Base-by-base conservation (phyloP, 2,329 filamentous ascomycete genomes). In the Diaporthe sp. region DNA sequence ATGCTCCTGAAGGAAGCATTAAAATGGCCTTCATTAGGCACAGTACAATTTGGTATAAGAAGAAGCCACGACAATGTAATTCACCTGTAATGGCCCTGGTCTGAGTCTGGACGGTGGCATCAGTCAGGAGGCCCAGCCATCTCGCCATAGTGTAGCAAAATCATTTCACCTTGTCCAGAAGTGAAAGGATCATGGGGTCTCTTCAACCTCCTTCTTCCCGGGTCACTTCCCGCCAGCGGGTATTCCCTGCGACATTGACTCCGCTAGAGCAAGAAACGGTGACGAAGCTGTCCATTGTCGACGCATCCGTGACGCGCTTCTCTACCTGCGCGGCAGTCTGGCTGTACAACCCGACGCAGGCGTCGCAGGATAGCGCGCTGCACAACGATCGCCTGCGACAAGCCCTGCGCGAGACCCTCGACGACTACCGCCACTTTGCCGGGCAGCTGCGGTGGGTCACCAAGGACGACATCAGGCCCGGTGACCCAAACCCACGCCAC, bases 241-340 rank as follows among this genome's bases (percentile, higher is more conserved):
- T 75, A 5, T 71, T 75, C n/a, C 74, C 74, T 25, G 39, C 66
- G 13, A 39, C 72, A 51, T 13, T 12, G n/a, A 6, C 44, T 22
- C 27, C 27, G 10, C n/a, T 30, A 30, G 39, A n/a, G 2, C 35
- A 56, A n/a, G 13, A 59, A n/a, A 78, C 55, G 2, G 71, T 69
- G 5, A 79, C 77, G 19, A 78, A 73, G 55, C 78, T 86, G 0
- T 86, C 85, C 5, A 84, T 86, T 35, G 77, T 85, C 19, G 86
- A 88, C 78, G 84, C 84, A 2, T 84, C 83, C 0, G 83, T 84
- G 13, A 83, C 83, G 3, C 79, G 83, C 5, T 88, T 86, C 74
- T 71, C 81, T 2, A 75, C 81, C 6, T 84, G 84, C 10, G 83
- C 81, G 27, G 85, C 84, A 4, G 82, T 86, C 25, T 88, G 86